A percentile compares a stretch with the other conserved stretches of the same genome.
Conservation (phyloP, 2,329 filamentous ascomycete species). For the Ceratocystis cacaofunesta region DNA sequence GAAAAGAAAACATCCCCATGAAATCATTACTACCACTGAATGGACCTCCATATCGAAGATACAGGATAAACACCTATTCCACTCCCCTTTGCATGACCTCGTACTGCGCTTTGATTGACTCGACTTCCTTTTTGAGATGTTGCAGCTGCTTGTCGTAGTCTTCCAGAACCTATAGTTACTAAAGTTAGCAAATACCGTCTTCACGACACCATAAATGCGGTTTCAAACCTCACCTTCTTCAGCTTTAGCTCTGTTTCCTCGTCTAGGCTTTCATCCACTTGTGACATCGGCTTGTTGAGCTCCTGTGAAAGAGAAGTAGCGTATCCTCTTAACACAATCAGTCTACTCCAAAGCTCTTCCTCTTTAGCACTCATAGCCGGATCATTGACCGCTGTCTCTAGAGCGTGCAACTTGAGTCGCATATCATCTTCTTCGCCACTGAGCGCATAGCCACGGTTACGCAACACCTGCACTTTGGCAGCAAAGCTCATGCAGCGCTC, state of each 20-base stretch:
- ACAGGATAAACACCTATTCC: neutral
- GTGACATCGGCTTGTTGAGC: conserved; percentile 49
- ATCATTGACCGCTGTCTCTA: conserved; percentile 58
- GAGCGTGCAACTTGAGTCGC: conserved; percentile 50
- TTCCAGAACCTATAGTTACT: conserved; percentile 47
- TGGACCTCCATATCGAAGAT: neutral
- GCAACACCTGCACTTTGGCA: conserved; percentile 63
- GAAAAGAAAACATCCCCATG: neutral
- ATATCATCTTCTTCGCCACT: conserved; percentile 67
- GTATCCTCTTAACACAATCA: conserved; percentile 60
- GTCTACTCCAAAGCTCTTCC: conserved; percentile 73
- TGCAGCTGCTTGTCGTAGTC: conserved; percentile 69
- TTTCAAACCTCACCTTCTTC: conserved; percentile 48
- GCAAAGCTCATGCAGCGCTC: conserved; percentile 61
- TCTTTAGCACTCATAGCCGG: conserved; percentile 60
- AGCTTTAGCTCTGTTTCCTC: conserved; percentile 57
- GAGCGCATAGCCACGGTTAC: conserved; percentile 68
- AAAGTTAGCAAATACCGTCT: conserved; percentile 4
- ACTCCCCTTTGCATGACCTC: conserved; percentile 37
- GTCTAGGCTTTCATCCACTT: conserved; percentile 43
- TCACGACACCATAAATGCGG: neutral
- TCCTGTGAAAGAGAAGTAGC: conserved; percentile 59
- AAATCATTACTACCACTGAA: neutral
- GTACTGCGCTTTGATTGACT: conserved; percentile 44
- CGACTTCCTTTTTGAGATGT: conserved; percentile 59